These are phyloP conservation scores for Arthonia radiata DNA, from an alignment of 495 filamentous ascomycete species.

Conservation along the genomic window DNA sequence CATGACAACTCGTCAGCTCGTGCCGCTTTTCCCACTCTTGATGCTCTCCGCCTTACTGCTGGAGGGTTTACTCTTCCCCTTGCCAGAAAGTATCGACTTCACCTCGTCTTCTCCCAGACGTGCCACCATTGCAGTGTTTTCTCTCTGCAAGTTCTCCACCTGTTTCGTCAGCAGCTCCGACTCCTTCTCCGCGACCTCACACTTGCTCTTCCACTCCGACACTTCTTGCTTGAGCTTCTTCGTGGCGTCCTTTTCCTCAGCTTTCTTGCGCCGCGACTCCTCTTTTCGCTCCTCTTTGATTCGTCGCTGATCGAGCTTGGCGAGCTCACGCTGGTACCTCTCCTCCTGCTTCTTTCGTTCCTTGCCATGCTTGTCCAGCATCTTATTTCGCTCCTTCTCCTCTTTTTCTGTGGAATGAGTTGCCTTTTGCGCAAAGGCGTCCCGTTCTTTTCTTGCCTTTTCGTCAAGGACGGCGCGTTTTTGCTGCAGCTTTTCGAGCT, in stretches of 20 bases:
- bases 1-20: too few species aligned
- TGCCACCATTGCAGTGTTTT: too few species aligned
- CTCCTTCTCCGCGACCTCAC: conserved; percentile 12
- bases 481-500: conserved; percentile 45
- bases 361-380: conserved; percentile 31
- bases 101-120: too few species aligned
- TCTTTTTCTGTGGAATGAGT: conserved; percentile 20
- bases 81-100: too few species aligned
- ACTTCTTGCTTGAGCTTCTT: conserved; percentile 10
- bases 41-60: too few species aligned
- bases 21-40: too few species aligned
- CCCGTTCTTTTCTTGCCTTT: conserved; percentile 20
- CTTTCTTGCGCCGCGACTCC: conserved; percentile 11
- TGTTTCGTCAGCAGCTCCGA: conserved; percentile 12
- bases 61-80: too few species aligned
- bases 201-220: conserved; percentile 12
- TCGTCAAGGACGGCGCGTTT: conserved; percentile 15
- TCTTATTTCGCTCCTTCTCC: conserved; percentile 15
- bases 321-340: conserved; percentile 34
- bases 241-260: conserved; percentile 11
- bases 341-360: conserved; percentile 38
- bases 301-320: conserved; percentile 34
- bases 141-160: conserved; percentile 17
- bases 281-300: conserved; percentile 13
- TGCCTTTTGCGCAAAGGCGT: conserved; percentile 16